Conservation (phyloP, 352 stramenopile species). For the Pilasporangium apinafurcum region DNA sequence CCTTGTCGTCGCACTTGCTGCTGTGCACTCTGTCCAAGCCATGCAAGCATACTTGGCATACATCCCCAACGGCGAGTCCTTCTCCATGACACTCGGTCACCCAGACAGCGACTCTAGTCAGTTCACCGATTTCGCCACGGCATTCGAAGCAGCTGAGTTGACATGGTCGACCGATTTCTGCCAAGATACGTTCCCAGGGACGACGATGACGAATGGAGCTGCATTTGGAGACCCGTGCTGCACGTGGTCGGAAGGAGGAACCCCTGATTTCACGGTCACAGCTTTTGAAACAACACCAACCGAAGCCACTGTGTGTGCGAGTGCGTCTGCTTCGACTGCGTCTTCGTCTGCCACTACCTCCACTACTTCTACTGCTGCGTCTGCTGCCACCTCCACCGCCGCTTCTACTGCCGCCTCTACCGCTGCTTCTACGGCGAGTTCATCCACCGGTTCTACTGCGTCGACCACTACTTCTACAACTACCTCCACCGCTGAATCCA, state of each 20-base stretch:
- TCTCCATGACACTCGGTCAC: conserved; percentile 31
- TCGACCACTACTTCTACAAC: no score
- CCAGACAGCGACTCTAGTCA: conserved; percentile 11
- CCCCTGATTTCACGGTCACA: conserved; percentile 20
- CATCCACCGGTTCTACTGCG: no score
- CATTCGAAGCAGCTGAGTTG: conserved; percentile 10
- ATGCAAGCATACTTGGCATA: conserved; percentile 17
- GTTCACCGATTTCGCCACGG: conserved; percentile 27
- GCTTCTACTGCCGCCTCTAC: no score
- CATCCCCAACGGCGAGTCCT: conserved; percentile 31
- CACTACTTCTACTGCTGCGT: no score
- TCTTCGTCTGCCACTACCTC: no score
- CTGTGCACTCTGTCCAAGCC: conserved; percentile 69
- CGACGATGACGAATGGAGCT: conserved; percentile 22
- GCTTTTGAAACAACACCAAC: no score
- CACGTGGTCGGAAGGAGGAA: conserved; percentile 25
- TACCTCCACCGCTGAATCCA: no score
- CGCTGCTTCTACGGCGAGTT: no score
- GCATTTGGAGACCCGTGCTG: conserved; percentile 20
- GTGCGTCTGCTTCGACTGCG: no score
- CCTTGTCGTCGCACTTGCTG: conserved; percentile 63
- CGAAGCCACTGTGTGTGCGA: no score
- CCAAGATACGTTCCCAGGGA: conserved; percentile 22
- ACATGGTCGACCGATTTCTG: conserved; percentile 26
- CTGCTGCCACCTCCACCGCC: no score